Base-by-base conservation (phyloP, 2,329 filamentous ascomycete species). In the Cladophialophora bantiana region DNA sequence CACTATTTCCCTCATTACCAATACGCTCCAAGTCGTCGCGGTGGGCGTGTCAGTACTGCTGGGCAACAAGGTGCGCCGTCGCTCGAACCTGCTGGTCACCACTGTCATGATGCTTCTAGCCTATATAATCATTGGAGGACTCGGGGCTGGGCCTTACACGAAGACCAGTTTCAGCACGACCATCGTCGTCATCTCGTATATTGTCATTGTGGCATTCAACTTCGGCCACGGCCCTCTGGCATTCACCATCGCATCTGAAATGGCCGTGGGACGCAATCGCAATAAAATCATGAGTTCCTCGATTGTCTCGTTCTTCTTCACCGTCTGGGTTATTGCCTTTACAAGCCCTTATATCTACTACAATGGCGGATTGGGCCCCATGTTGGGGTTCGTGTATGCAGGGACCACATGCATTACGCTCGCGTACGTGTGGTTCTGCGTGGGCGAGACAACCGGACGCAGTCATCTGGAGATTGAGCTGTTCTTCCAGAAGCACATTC, bases 251-350 rank as follows among this genome's bases (percentile, higher is more conserved):
- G 80, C 76, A 57, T 70, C 71, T 7, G 82, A 84, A 68, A 81
- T 83, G 78, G 79, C 82, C 0, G 81, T 83, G 31, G 82, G 82
- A 3, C 78, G 77, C 13, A 84, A 84, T 73, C 75, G 80, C 57
- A 82, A 82, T 72, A 82, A 83, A 71, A 83, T 82, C 68, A 79
- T 76, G n/a, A 75, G 79, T 7, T 75, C 78, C 4, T 76, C 81
- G 0, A 79, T 84, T 0, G 80, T 75, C 2, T 77, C 74, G 4
- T 83, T 66, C 74, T 84, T 69, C 52, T 42, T 76, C 26, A 73
- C 73, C 9, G 65, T 75, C 45, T 78, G 77, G 76, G 70, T 74
- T 42, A 73, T 77, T 40, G 71, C 72, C 12, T 78, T 78, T 65
- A 78, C 76, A 9, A 68, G 69, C 10, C 77, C 76, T 1, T 78